Evolutionary conservation across 805 yeast genomes (phyloP), one percentile per base, ranked within the genome.

Genomic region (Candida silvatica): DNA sequence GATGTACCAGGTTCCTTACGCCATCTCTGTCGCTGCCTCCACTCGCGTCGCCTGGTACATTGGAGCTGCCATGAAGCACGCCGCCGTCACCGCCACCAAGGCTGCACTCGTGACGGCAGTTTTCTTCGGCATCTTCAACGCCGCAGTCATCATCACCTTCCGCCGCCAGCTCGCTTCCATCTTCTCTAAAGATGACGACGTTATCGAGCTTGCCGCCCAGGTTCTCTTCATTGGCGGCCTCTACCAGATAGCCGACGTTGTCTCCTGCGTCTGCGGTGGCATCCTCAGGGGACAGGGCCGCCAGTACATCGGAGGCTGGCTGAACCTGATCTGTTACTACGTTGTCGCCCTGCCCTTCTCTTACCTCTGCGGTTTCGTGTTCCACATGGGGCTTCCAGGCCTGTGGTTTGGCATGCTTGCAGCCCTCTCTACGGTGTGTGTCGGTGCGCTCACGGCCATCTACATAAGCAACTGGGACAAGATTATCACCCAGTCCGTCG

Each of bases 211-310:
- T 8, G 74, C 80, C 6, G 53, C 65, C 1, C 54, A 56, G 17
- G 69, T 80, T 19, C 59, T 81, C 58, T 76, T 82, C 52, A 59
- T 78, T 30, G 70, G 77, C 31, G 82, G 87, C 1, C 48, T 74
- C 22, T 79, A 78, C 70, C 88, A 81, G 58, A 57, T 82, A 18
- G 71, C 72, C 36, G 92, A 82, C 54, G 77, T 79, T 8, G 58
- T 76, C 47, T 72, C 79, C 42, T 82, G 85, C 12, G 75, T 79
- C 32, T 71, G 82, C 1, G 87, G 85, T 12, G 90, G 90, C 12
- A 68, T 84, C 40, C 61, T 82, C 36, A 67, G 92, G 51, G 90
- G 90, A 5, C 88, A 80, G 58, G 90, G 90, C 12, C 73, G 73
- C 54, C 80, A 79, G 29, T 70, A 67, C 46, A 67, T 77, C 25